Evolutionary conservation across 202 grass and related monocot genomes (phyloP).

Genomic region (Setaria italica): DNA sequence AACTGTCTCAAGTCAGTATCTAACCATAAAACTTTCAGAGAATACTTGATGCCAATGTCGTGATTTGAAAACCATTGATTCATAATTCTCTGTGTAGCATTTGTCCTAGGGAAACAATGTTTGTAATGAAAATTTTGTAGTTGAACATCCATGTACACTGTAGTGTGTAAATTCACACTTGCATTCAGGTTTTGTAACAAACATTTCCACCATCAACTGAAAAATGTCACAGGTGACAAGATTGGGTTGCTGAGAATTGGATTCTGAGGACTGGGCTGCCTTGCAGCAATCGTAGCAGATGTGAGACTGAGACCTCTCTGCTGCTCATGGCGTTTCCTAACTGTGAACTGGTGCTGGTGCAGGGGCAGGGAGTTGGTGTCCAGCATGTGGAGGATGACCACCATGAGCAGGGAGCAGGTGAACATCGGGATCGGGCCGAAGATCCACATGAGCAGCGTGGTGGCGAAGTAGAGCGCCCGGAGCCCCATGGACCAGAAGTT

Average conservation of each 20-base stretch:
- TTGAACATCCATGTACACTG: neutral
- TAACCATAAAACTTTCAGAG: neutral
- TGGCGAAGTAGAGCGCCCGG: constrained; percentile 81
- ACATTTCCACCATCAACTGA: constrained; percentile 34
- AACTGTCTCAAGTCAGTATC: constrained; percentile 6
- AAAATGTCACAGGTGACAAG: constrained; percentile 59
- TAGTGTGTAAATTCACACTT: neutral
- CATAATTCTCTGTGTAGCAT: constrained; percentile 5
- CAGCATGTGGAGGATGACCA: constrained; percentile 71
- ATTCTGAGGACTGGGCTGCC: constrained; percentile 44
- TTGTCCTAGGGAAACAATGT: constrained; percentile 13
- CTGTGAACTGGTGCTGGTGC: constrained; percentile 68
- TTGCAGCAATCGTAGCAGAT: neutral
- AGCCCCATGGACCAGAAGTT: constrained; percentile 94
- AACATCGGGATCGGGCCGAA: constrained; percentile 92
- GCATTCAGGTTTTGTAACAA: constrained; percentile 23
- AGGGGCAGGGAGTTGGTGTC: constrained; percentile 81
- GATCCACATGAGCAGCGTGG: constrained; percentile 90
- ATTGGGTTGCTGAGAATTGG: constrained; percentile 50
- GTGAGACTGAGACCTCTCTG: constrained; percentile 12
- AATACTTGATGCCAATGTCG: neutral
- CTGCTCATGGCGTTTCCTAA: constrained; percentile 47
- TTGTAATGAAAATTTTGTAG: constrained; percentile 43
- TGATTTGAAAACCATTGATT: constrained; percentile 2
- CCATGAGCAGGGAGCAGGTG: constrained; percentile 72